These are phyloP conservation scores for Erigeron philadelphicus DNA, from an alignment of 140 eudicot genomes.

Conservation along the genomic window DNA sequence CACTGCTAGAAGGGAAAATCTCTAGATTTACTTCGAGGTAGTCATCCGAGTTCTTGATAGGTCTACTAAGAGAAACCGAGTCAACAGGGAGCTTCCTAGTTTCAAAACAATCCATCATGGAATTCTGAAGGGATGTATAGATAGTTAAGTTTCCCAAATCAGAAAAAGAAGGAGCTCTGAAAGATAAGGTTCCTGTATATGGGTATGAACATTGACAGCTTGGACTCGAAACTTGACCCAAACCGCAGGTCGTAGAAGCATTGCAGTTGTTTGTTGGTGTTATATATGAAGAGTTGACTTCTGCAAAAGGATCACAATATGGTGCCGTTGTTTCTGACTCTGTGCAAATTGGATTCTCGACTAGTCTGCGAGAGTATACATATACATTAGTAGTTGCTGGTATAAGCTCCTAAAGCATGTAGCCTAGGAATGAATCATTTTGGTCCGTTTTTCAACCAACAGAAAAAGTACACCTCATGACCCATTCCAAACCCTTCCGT, in stretches of 20 bases:
- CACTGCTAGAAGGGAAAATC: slow-evolving; percentile 54
- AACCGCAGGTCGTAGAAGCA: slow-evolving; percentile 29
- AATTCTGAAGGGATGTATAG: slow-evolving; percentile 35
- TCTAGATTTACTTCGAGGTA: slow-evolving; percentile 42
- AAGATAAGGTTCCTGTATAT: slow-evolving; percentile 43
- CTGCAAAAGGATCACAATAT: slow-evolving; percentile 38
- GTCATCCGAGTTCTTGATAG: slow-evolving; percentile 26
- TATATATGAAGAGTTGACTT: slow-evolving; percentile 34
- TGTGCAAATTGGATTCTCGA: slow-evolving; percentile 44
- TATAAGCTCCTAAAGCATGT: not conserved
- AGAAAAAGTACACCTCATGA: not conserved
- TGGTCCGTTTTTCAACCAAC: not conserved
- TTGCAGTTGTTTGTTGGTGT: slow-evolving; percentile 48
- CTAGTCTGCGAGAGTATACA: slow-evolving; percentile 43
- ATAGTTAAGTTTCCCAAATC: slow-evolving; percentile 33
- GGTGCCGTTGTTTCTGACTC: slow-evolving; percentile 16
- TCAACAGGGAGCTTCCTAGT: slow-evolving; percentile 50
- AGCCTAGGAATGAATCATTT: too few relatives aligned
- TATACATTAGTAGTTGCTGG: slow-evolving; percentile 8
- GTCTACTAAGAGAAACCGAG: slow-evolving; percentile 51
- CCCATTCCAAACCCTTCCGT: not conserved
- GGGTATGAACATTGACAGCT: slow-evolving; percentile 69
- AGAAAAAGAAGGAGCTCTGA: slow-evolving; percentile 70
- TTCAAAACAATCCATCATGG: slow-evolving; percentile 37
- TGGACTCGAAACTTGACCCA: slow-evolving; percentile 44